phyloP scores from a whole-genome alignment of 257 asterid species.

The Scutellaria minor region DNA sequence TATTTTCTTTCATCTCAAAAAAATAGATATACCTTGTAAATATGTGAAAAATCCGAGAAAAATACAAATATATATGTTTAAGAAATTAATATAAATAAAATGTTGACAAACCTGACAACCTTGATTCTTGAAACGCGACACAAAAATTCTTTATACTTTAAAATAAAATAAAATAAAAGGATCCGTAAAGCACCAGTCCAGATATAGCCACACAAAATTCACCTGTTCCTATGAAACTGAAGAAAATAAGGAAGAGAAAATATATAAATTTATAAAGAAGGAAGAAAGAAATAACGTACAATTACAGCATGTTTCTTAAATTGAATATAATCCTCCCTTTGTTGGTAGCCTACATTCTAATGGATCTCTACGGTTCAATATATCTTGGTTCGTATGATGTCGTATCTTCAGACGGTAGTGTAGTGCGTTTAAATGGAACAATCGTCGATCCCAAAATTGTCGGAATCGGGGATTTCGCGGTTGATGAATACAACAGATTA shows the following conservation, averaged over 20 bases:
- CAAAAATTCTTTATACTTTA: no score
- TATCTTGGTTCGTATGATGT: not conserved
- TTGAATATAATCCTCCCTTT: conserved; percentile 1
- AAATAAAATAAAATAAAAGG: no score
- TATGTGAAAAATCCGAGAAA: no score
- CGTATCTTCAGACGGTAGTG: not conserved
- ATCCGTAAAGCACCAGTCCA: not conserved
- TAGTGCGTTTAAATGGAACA: not conserved
- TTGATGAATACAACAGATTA: conserved; percentile 32
- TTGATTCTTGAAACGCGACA: no score
- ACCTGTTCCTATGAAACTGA: not conserved
- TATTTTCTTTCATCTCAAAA: no score
- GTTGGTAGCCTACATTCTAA: conserved; percentile 20
- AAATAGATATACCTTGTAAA: no score
- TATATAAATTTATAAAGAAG: not conserved
- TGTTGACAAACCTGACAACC: no score
- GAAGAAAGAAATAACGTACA: not conserved
- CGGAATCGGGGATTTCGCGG: conserved; percentile 25
- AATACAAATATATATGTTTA: no score
- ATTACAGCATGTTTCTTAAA: conserved; percentile 17
- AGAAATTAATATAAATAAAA: no score
- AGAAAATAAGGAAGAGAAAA: not conserved
- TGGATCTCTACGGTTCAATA: conserved; percentile 22
- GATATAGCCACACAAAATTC: not conserved
- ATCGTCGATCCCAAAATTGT: conserved; percentile 28